Conservation (phyloP, 768 basidiomycete genomes). For the Pleurotus platypus region DNA sequence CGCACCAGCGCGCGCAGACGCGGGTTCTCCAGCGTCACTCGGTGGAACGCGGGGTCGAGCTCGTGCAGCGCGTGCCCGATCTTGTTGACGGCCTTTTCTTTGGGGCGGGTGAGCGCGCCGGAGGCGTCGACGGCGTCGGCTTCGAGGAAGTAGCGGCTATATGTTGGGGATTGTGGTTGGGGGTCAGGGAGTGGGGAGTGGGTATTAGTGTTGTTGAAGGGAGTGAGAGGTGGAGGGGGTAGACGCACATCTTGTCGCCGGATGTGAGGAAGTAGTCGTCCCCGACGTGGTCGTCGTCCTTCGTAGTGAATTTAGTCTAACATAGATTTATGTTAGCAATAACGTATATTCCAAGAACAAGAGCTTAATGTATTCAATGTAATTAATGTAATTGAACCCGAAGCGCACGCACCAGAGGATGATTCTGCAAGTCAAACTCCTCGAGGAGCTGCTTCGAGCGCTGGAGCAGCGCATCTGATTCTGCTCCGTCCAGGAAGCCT, state of each 20-base stretch:
- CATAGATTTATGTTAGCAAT: too few species aligned
- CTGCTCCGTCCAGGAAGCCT: constrained; percentile 58
- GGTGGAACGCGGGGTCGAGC: constrained; percentile 77
- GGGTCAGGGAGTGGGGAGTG: too few species aligned
- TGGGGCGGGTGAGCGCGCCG: constrained; percentile 69
- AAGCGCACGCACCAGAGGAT: constrained; percentile 63
- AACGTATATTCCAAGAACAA: too few species aligned
- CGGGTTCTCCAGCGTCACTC: constrained; percentile 78
- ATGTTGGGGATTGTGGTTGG: too few species aligned
- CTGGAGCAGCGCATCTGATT: constrained; percentile 56
- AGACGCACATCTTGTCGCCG: constrained; percentile 78
- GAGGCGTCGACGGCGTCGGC: constrained; percentile 72
- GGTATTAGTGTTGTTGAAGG: too few species aligned
- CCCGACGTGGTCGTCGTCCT: constrained; percentile 73
- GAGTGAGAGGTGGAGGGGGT: too few species aligned
- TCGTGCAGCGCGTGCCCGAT: constrained; percentile 88
- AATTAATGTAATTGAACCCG: neutral
- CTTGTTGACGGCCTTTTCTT: constrained; percentile 88
- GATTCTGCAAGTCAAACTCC: constrained; percentile 73
- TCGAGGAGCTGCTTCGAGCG: constrained; percentile 75
- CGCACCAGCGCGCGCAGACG: constrained; percentile 63
- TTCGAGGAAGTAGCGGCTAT: constrained; percentile 85
- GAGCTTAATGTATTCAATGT: too few species aligned
- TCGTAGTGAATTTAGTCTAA: constrained; percentile 89
- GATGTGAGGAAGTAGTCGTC: constrained; percentile 92